Evolutionary conservation across 768 basidiomycete species (phyloP).

Genomic region (Panaeolus papilionaceus): DNA sequence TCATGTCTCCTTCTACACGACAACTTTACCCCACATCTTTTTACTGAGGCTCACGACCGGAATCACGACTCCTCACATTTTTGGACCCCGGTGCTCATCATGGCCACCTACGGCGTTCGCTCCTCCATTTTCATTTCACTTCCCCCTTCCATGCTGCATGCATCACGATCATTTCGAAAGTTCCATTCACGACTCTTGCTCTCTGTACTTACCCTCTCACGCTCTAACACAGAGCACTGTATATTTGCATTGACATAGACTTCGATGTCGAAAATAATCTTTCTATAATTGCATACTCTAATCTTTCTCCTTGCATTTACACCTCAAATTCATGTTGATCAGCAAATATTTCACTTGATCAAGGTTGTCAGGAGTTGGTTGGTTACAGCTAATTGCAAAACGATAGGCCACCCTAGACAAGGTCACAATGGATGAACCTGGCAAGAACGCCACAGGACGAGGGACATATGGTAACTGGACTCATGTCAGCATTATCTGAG

Average conservation of each 20-base stretch:
- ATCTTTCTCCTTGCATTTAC: background rate
- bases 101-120: too few species aligned
- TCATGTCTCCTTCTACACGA: background rate
- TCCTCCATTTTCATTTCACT: constrained; percentile 16
- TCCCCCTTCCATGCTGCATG: background rate
- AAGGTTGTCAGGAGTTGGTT: too few species aligned
- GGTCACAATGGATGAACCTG: too few species aligned
- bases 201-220: constrained; percentile 3
- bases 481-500: too few species aligned
- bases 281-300: background rate
- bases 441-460: too few species aligned
- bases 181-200: background rate
- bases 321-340: too few species aligned
- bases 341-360: too few species aligned
- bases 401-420: too few species aligned
- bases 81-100: too few species aligned
- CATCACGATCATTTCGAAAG: background rate
- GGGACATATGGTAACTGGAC: too few species aligned
- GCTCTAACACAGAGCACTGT: background rate
- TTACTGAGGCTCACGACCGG: background rate
- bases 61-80: background rate
- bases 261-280: background rate
- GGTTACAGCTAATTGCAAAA: too few species aligned
- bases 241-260: constrained; percentile 7
- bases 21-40: background rate